phyloP scores from a whole-genome alignment of 108 stramenopile genomes.

The Nitzschia sp. region DNA sequence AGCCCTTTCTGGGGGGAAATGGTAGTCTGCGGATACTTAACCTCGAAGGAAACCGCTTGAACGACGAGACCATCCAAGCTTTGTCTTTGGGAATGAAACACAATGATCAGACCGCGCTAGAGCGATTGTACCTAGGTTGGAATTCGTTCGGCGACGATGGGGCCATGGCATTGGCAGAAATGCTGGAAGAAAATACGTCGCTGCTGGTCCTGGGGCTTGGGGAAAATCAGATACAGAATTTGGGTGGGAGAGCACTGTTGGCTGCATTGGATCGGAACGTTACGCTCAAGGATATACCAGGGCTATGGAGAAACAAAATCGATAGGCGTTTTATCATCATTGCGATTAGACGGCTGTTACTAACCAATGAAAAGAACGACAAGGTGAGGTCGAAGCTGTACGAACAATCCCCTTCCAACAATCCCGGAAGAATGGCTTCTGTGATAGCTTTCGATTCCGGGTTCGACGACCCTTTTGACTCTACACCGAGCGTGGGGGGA shows the following conservation, averaged over 20 bases:
- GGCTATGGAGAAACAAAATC: slow-evolving; percentile 40
- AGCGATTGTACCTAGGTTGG: slow-evolving; percentile 25
- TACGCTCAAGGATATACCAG: slow-evolving; percentile 32
- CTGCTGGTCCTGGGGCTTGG: slow-evolving; percentile 29
- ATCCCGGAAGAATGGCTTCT: not conserved
- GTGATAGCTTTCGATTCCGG: not conserved
- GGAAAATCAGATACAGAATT: slow-evolving; percentile 33
- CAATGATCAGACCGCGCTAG: slow-evolving; percentile 2
- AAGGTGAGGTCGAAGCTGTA: not conserved
- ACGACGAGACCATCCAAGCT: slow-evolving; percentile 13
- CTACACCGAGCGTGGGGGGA: not conserved
- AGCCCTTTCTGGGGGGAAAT: slow-evolving; percentile 21
- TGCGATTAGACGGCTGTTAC: slow-evolving; percentile 30
- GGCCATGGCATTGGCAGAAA: slow-evolving; percentile 18
- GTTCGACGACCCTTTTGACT: not conserved
- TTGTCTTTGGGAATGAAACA: slow-evolving; percentile 15
- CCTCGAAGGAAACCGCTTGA: slow-evolving; percentile 28
- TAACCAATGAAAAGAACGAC: not conserved
- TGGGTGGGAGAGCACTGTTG: slow-evolving; percentile 27
- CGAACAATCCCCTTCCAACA: slow-evolving; percentile 4
- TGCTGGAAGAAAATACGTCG: slow-evolving; percentile 25
- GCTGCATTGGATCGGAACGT: slow-evolving; percentile 28
- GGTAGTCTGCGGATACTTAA: slow-evolving; percentile 27
- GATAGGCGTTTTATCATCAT: slow-evolving; percentile 36
- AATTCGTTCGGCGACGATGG: slow-evolving; percentile 38